Base-by-base conservation (phyloP, 805 yeast species). In the Ogataea wickerhamii region DNA sequence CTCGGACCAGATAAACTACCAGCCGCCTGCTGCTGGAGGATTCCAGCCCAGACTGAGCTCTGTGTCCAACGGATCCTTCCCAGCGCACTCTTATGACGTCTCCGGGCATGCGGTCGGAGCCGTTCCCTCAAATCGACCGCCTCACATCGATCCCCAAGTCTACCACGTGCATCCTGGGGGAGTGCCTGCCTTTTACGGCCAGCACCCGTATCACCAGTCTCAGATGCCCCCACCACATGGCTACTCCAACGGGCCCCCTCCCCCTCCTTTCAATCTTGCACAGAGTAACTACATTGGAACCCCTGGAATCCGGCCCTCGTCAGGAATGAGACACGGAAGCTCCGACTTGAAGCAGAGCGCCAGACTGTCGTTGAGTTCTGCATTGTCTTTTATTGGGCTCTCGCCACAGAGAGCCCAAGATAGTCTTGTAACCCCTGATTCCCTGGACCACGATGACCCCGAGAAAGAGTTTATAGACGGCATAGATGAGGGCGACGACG, bases 301-400 rank as follows among this genome's bases (percentile, higher is more conserved):
- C 4, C 60, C 61, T 3, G 54, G 55, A 12, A 26, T 52, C 20
- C 40, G 53, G 18, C 38, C 36, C 13, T 21, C 38, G 1, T 41
- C 52, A 6, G 37, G 52, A 5, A 31, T 30, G n/a, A 25, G 38
- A 2, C 16, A 34, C 12, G 21, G 36, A 10, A 29, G 17, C 14
- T 20, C 38, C 4, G 41, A 40, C 12, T 31, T 19, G n/a, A 32
- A 40, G 11, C 44, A 35, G 18, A 33, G 49, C 11, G 53, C 53
- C 10, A 41, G 60, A 22, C 8, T 50, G 4, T 55, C 63, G 1
- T 42, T 58, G 4, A 51, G 41, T 27, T 49, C 58, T 2, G 51
- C 58, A 1, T 38, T 58, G 4, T 49, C 55, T 3, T 53, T 46
- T 28, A 32, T 52, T 4, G 44, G 47, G 6, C 39, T 43, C 7